Evolutionary conservation across 176 grass and related monocot genomes (phyloP).

Genomic region (Echinochloa phyllopogon): DNA sequence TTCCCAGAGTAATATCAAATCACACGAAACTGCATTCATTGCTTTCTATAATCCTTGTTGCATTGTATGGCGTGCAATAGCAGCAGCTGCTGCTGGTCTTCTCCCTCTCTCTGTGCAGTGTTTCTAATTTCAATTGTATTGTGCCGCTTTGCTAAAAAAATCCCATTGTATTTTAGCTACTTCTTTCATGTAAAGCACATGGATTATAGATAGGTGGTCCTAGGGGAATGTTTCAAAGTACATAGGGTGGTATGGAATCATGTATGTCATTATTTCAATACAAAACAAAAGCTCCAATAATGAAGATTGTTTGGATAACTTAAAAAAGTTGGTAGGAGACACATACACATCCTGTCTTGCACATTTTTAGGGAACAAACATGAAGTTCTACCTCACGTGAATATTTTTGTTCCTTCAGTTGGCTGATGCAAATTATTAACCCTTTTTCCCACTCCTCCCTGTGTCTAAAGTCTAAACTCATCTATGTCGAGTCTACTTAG

Average conservation of each 20-base stretch:
- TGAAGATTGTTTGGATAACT: not conserved
- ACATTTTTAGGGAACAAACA: not conserved
- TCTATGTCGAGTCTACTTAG: not conserved
- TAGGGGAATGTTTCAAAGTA: not conserved
- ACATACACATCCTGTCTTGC: not conserved
- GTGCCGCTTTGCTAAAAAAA: too few species aligned
- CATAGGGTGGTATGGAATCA: not conserved
- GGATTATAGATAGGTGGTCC: not conserved
- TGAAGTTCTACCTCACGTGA: not conserved
- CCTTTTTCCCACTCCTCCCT: not conserved
- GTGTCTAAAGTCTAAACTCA: too few species aligned
- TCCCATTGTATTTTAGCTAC: not conserved
- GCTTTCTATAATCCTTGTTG: too few species aligned
- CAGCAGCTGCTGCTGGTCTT: too few species aligned
- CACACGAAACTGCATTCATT: too few species aligned
- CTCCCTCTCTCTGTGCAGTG: too few species aligned
- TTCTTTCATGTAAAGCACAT: not conserved
- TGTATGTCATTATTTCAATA: not conserved
- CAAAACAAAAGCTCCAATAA: not conserved
- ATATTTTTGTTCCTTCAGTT: not conserved
- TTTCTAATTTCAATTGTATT: too few species aligned
- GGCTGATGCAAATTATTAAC: not conserved
- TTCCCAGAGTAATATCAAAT: too few species aligned
- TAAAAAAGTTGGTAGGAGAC: not conserved
- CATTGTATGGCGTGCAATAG: too few species aligned